phyloP scores from a whole-genome alignment of 1,139 yeast genomes.

The Scheffersomyces insectosa region DNA sequence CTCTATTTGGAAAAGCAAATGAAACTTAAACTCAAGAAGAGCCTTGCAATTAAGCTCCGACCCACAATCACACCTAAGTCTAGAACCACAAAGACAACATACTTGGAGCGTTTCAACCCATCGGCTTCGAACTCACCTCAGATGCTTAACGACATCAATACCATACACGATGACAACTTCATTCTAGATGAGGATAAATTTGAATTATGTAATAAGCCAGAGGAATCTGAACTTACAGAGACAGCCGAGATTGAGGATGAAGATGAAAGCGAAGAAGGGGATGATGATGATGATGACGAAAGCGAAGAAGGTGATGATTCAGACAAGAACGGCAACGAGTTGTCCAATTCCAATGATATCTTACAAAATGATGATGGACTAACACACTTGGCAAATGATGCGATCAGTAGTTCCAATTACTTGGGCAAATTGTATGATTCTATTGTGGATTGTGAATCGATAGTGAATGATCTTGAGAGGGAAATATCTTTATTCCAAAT shows the following conservation, averaged over 20 bases:
- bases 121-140: constrained; percentile 47
- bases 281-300: constrained; percentile 23
- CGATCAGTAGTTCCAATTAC: constrained; percentile 13
- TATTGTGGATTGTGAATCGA: constrained; percentile 37
- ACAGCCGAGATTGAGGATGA: constrained; percentile 28
- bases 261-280: constrained; percentile 23
- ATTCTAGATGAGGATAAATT: constrained; percentile 38
- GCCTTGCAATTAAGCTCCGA: constrained; percentile 27
- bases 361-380: not conserved
- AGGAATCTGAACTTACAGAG: constrained; percentile 19
- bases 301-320: constrained; percentile 21
- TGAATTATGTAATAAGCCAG: constrained; percentile 23
- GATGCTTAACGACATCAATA: constrained; percentile 36
- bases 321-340: constrained; percentile 14
- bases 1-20: constrained; percentile 40
- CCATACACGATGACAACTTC: constrained; percentile 34
- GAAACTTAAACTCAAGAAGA: constrained; percentile 34
- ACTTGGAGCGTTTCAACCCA: constrained; percentile 31
- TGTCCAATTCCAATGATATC: not conserved
- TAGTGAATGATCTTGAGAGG: constrained; percentile 34
- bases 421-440: constrained; percentile 32
- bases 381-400: constrained; percentile 2
- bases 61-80: constrained; percentile 41
- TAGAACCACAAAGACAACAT: constrained; percentile 23
- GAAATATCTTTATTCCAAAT: constrained; percentile 45